These are phyloP conservation scores for Pestalotiopsis sp. DNA, from an alignment of 2,329 filamentous ascomycete species.

Conservation along the genomic window DNA sequence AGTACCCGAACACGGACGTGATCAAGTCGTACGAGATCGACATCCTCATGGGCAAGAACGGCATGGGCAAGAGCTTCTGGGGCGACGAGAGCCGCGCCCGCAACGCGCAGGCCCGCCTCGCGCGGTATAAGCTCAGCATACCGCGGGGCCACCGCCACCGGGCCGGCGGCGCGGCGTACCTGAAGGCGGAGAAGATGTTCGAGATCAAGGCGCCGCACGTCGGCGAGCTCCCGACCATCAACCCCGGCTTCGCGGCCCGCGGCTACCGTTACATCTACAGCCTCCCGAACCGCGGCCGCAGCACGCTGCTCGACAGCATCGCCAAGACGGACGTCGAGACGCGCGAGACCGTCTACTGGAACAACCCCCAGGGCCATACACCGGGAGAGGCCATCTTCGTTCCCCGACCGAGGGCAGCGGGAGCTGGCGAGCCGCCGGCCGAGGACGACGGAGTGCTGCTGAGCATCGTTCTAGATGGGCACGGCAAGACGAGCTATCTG, in stretches of 20 bases:
- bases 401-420: constrained; percentile 40
- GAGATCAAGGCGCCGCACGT: constrained; percentile 53
- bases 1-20: constrained; percentile 66
- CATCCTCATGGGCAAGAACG: constrained; percentile 58
- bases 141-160: constrained; percentile 14
- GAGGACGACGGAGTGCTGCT: constrained; percentile 68
- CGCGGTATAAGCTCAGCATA: constrained; percentile 46
- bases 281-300: constrained; percentile 56
- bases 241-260: constrained; percentile 53
- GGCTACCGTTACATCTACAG: constrained; percentile 64
- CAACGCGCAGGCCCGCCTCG: constrained; percentile 38
- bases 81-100: constrained; percentile 39
- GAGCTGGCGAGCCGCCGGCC: constrained; percentile 33
- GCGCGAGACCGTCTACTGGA: constrained; percentile 57
- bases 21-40: constrained; percentile 71
- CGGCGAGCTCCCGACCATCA: constrained; percentile 69
- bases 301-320: constrained; percentile 63
- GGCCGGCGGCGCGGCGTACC: not conserved
- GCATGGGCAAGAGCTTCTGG: constrained; percentile 45
- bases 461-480: constrained; percentile 51
- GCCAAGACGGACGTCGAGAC: constrained; percentile 66
- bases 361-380: constrained; percentile 57
- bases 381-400: constrained; percentile 74
- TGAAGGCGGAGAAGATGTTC: constrained; percentile 36
- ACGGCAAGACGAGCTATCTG: constrained; percentile 46